Conservation (phyloP, 495 filamentous ascomycete species). For the Penicillium turbatum region DNA sequence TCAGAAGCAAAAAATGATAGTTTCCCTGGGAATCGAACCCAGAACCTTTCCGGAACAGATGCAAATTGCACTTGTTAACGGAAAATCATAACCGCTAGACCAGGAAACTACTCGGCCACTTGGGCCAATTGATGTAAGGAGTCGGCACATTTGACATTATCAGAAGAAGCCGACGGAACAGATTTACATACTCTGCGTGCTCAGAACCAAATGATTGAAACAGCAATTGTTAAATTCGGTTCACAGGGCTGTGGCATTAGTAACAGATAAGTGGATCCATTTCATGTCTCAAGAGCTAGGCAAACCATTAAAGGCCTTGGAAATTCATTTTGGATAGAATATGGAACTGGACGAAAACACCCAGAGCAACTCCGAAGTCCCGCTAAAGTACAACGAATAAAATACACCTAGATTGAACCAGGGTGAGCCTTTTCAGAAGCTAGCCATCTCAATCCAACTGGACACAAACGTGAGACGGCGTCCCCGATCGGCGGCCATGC, state of each 20-base stretch:
- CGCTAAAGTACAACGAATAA: slow-evolving; percentile 13
- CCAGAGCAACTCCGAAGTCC: not conserved
- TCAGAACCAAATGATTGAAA: too few relatives aligned
- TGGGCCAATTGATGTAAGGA: not conserved
- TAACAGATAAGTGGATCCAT: too few relatives aligned
- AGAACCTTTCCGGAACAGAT: slow-evolving; percentile 20
- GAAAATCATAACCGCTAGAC: slow-evolving; percentile 15
- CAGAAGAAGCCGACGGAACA: too few relatives aligned
- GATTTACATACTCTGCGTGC: too few relatives aligned
- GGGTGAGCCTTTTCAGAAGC: slow-evolving; percentile 37
- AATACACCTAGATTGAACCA: slow-evolving; percentile 12
- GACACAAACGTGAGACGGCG: slow-evolving; percentile 68
- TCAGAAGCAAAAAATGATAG: slow-evolving; percentile 15
- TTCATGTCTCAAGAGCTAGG: not conserved
- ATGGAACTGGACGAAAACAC: too few relatives aligned
- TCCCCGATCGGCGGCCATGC: slow-evolving; percentile 62
- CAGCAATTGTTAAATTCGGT: too few relatives aligned
- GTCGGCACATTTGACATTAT: too few relatives aligned
- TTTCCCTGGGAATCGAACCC: slow-evolving; percentile 23
- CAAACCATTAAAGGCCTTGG: not conserved
- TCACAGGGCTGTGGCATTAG: too few relatives aligned
- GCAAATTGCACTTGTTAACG: slow-evolving; percentile 7
- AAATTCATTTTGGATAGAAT: not conserved
- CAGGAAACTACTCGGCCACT: slow-evolving; percentile 3
- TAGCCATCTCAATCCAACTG: slow-evolving; percentile 80